Conservation (phyloP, 1,284 basidiomycete genomes). For the Lignosus rhinocerotis region DNA sequence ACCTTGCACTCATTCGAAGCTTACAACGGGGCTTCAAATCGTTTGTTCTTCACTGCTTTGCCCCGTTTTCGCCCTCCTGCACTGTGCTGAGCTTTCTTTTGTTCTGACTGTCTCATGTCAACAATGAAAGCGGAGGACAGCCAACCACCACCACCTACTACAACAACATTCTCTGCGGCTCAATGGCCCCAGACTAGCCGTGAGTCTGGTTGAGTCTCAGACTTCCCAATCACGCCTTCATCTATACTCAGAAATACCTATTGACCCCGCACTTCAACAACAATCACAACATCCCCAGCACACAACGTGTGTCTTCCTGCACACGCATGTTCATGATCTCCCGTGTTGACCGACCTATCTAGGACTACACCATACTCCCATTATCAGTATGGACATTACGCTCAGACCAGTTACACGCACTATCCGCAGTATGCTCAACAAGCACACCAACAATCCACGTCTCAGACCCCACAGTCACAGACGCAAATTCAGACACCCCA, state of each 20-base stretch:
- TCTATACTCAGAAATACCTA: conserved; percentile 52
- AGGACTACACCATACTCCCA: conserved; percentile 43
- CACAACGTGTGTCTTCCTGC: conserved; percentile 19
- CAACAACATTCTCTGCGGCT: conserved; percentile 34
- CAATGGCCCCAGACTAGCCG: conserved; percentile 45
- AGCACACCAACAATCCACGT: conserved; percentile 37
- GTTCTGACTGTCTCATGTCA: not conserved
- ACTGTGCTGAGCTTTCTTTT: no score
- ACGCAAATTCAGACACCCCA: conserved; percentile 26
- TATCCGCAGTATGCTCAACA: conserved; percentile 52
- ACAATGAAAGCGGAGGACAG: conserved; percentile 22
- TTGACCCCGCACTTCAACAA: conserved; percentile 69
- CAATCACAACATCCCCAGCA: conserved; percentile 46
- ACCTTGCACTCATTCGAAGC: no score
- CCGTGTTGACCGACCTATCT: conserved; percentile 8
- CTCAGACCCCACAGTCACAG: conserved; percentile 33
- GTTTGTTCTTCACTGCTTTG: no score
- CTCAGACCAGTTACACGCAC: conserved; percentile 51
- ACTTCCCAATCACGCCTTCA: conserved; percentile 22
- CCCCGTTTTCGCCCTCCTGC: no score
- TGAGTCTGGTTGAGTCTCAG: conserved; percentile 29
- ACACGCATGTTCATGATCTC: not conserved
- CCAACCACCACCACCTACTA: conserved; percentile 16
- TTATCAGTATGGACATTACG: conserved; percentile 55
- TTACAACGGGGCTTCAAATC: no score